A percentile compares a stretch with the other conserved stretches of the same genome.
Conservation (phyloP, 257 asterid genomes). For the Solanum arcanum region DNA sequence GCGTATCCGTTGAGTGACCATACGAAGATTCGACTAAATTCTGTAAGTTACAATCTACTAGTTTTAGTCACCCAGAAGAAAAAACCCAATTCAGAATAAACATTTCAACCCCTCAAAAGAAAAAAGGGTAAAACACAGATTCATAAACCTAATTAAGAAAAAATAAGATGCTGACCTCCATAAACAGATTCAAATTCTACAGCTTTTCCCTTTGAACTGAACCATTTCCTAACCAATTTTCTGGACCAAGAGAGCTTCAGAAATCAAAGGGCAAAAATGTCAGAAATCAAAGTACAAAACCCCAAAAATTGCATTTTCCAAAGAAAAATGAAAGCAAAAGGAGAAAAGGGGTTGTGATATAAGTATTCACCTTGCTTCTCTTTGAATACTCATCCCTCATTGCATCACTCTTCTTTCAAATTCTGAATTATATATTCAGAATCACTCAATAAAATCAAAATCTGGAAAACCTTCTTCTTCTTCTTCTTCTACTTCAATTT, state of each 20-base stretch:
- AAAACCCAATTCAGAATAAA: neutral
- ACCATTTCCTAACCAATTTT: conserved; percentile 13
- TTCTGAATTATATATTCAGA: neutral
- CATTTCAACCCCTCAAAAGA: neutral
- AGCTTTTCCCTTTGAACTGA: conserved; percentile 1
- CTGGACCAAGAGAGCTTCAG: conserved; percentile 6
- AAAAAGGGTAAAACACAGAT: neutral
- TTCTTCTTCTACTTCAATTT: neutral
- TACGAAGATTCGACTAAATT: neutral
- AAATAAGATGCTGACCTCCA: conserved; percentile 4
- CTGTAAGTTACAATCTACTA: neutral
- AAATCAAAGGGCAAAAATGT: neutral
- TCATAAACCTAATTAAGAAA: neutral
- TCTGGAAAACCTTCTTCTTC: neutral
- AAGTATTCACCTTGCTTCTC: conserved; percentile 61
- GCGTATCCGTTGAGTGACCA: neutral
- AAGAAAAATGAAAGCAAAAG: neutral
- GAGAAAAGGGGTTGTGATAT: neutral
- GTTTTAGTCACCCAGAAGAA: neutral
- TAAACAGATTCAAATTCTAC: conserved; percentile 1
- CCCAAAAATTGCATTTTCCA: neutral
- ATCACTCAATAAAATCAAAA: neutral
- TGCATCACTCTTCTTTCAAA: conserved; percentile 45
- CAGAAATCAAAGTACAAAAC: neutral
- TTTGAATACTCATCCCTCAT: conserved; percentile 80